Base-by-base conservation (phyloP, 768 basidiomycete species). In the Mrakia gelida region DNA sequence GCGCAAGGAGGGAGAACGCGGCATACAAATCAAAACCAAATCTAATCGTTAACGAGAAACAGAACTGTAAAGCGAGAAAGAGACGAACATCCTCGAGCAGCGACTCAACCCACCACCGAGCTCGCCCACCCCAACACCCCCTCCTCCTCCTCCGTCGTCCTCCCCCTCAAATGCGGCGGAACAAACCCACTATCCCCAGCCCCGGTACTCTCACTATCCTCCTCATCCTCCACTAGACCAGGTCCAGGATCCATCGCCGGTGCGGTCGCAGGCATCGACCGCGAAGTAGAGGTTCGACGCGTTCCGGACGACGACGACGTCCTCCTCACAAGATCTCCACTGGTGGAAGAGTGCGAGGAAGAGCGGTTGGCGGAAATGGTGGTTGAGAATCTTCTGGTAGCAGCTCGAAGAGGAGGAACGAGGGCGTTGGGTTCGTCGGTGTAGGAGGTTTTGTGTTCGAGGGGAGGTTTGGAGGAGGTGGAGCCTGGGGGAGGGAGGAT, bases 361-460 rank as follows among this genome's bases (percentile, higher is more conserved):
- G 73, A 59, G 8, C 34, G 13, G 32, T n/a, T 73, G 18, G 73
- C 9, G 32, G 73, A 3, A 32, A 10, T 16, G 21, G 52, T 38
- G 73, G 41, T 73, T 23, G 71, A 28, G 45, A n/a, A n/a, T n/a
- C 3, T 32, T 49, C 28, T 30, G 18, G 34, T 23, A 3, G 59
- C 30, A 1, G 59, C 26, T n/a, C 38, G 26, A n/a, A 65, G 74
- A 62, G 74, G 74, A 26, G 62, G 74, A 49, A 75, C 59, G 45
- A 75, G 61, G 3, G 59, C 56, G 15, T 16, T 16, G 0, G 28
- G n/a, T 21, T 54, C 28, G 41, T 73, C 62, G 21, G 74, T 21
- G 28, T 49, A 38, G 18, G 74, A 75, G 15, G 74, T 75, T 32
- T 75, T 75, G 18, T n/a, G 59, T 30, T 75, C 74, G 26, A 75